phyloP scores from a whole-genome alignment of 1,284 basidiomycete species.

The Heterobasidion irregulare region DNA sequence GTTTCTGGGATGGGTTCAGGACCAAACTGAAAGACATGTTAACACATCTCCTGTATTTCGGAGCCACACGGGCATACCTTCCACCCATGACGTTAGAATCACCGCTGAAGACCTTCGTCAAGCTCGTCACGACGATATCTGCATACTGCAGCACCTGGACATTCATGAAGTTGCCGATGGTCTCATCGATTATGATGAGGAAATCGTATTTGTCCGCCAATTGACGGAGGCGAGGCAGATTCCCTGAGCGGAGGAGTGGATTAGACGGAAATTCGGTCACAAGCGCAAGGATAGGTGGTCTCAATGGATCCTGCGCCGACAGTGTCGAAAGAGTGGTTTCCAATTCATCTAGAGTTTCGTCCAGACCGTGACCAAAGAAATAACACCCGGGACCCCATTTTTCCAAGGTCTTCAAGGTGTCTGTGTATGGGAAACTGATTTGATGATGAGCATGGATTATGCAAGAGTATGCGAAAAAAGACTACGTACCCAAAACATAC shows the following conservation, averaged over 20 bases:
- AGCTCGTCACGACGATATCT: conserved; percentile 90
- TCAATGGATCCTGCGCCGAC: conserved; percentile 27
- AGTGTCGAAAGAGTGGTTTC: conserved; percentile 55
- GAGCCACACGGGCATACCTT: conserved; percentile 43
- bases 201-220: conserved; percentile 90
- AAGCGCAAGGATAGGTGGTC: conserved; percentile 52
- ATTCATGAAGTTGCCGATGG: conserved; percentile 94
- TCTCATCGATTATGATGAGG: conserved; percentile 90
- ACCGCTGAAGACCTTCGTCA: conserved; percentile 95
- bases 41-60: conserved; percentile 2
- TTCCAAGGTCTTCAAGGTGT: conserved; percentile 93
- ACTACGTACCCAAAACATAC: conserved; percentile 81
- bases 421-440: conserved; percentile 88
- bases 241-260: conserved; percentile 80
- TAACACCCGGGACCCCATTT: conserved; percentile 97
- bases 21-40: conserved; percentile 50
- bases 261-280: conserved; percentile 94
- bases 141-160: conserved; percentile 87
- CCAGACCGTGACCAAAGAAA: conserved; percentile 82
- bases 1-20: conserved; percentile 72
- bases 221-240: conserved; percentile 70
- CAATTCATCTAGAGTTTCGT: conserved; percentile 70
- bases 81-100: conserved; percentile 98
- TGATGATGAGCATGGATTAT: conserved; percentile 1
- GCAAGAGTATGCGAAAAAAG: not conserved